Conservation (phyloP, 2,329 filamentous ascomycete species). For the Westerdykella sp. region DNA sequence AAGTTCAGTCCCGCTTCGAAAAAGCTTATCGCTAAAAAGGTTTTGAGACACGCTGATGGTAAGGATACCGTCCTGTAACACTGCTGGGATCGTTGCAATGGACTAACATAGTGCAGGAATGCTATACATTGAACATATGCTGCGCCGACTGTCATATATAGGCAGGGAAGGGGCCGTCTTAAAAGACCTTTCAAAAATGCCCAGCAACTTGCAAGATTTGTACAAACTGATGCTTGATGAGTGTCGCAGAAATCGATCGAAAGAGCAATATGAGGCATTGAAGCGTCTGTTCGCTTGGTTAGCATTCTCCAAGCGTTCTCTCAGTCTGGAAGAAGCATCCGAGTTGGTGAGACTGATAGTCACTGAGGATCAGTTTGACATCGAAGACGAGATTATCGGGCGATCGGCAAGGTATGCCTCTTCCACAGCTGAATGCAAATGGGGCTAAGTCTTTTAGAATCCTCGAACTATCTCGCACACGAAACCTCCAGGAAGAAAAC, state of each 20-base stretch:
- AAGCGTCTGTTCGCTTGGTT: constrained; percentile 19
- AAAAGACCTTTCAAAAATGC: constrained; percentile 22
- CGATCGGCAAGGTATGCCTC: constrained; percentile 11
- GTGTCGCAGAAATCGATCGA: constrained; percentile 11
- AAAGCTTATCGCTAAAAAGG: constrained; percentile 24
- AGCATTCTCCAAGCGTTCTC: constrained; percentile 14
- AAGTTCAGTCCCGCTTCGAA: constrained; percentile 24
- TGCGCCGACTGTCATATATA: constrained; percentile 24
- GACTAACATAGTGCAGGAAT: constrained; percentile 19
- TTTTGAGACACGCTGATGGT: constrained; percentile 30
- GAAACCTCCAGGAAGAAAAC: constrained; percentile 5
- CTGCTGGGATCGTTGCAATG: neutral
- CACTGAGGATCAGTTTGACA: constrained; percentile 9
- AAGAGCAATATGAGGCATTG: constrained; percentile 13
- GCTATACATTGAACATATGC: constrained; percentile 36
- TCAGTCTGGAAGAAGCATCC: constrained; percentile 14
- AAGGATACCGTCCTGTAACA: constrained; percentile 5
- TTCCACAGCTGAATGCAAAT: neutral
- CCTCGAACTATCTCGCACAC: constrained; percentile 10
- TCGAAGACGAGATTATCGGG: constrained; percentile 17
- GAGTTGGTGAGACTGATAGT: constrained; percentile 9
- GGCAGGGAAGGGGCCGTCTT: constrained; percentile 32
- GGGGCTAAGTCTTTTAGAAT: constrained; percentile 5
- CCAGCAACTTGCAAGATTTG: constrained; percentile 7
- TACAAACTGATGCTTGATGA: constrained; percentile 14